Base-by-base conservation (phyloP, 2,329 filamentous ascomycete genomes). In the Calonectria naviculata region DNA sequence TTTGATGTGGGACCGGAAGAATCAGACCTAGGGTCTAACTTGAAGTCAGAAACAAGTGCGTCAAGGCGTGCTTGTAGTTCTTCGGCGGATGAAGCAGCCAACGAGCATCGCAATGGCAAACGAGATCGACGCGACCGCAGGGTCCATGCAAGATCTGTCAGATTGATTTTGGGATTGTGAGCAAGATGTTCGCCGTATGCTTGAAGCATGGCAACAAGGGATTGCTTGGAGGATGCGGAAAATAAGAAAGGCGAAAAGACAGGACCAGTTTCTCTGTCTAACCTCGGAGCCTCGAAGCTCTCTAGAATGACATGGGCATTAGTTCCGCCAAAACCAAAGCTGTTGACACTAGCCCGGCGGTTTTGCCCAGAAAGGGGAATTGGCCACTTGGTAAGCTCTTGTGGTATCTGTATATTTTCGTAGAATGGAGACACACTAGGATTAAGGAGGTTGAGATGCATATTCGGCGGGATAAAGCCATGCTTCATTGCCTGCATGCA, bases 311-410 rank as follows among this genome's bases (percentile, higher is more conserved):
- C 80, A 67, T 87, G 85, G 1, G 82, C 83, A 70, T 87, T 87
- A n/a, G 85, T 83, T 28, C 81, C 84, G n/a, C 83, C 85, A 54
- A 84, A 86, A 0, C 85, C 86, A 47, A 73, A 80, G n/a, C 77
- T 77, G 64, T 81, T 81, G 31, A 81, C 71, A 62, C 75, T 78
- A 1, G 71, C 78, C 1, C 79, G 73, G 10, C 70, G 64, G 4
- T 44, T 56, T 1, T 60, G 28, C 12, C 70, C 73, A 2, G 44
- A 15, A 2, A 54, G 24, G 1, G 52, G 12, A 10, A 58, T 56
- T 10, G 78, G 78, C 78, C 77, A 80, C 12, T 75, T 63, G 10
- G 34, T 68, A 10, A 71, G 10, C 9, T 73, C 65, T 1, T 65
- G 71, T 2, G 76, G 74, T 17, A 81, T 68, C 44, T 74, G 29